Conservation (phyloP, 1,284 basidiomycete species). For the Neolentinus lepideus region DNA sequence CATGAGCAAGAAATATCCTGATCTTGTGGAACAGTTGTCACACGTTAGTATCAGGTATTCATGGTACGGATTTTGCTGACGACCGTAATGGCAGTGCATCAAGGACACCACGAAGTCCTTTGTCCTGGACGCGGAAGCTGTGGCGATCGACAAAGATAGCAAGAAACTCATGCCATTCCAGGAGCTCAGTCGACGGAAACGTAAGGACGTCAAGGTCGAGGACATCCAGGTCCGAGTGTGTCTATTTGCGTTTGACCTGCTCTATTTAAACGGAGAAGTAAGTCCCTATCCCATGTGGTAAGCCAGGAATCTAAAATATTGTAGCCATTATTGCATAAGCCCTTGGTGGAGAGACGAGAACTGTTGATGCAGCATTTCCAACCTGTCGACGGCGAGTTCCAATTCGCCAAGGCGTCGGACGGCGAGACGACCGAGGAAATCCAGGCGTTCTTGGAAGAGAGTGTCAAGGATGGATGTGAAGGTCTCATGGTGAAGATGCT, state of each 20-base stretch:
- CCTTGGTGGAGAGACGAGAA: slow-evolving; percentile 69
- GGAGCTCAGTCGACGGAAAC: slow-evolving; percentile 90
- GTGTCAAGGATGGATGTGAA: slow-evolving; percentile 97
- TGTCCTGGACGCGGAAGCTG: slow-evolving; percentile 94
- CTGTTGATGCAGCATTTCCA: slow-evolving; percentile 79
- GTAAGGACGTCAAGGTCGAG: slow-evolving; percentile 95
- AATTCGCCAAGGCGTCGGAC: slow-evolving; percentile 89
- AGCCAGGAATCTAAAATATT: too few species aligned
- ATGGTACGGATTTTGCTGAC: slow-evolving; percentile 1
- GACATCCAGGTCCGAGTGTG: slow-evolving; percentile 96
- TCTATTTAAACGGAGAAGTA: slow-evolving; percentile 93
- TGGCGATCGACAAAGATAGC: slow-evolving; percentile 86
- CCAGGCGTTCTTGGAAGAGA: slow-evolving; percentile 90
- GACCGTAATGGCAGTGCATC: slow-evolving; percentile 56
- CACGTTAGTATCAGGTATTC: slow-evolving; percentile 39
- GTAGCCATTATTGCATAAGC: slow-evolving; percentile 63
- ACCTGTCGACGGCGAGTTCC: slow-evolving; percentile 84
- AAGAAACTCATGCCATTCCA: slow-evolving; percentile 94
- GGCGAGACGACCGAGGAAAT: slow-evolving; percentile 91
- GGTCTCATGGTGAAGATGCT: slow-evolving; percentile 99
- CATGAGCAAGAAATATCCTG: slow-evolving; percentile 99
- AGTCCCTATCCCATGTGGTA: slow-evolving; percentile 14
- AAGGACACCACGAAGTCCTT: slow-evolving; percentile 80
- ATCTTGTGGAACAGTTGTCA: slow-evolving; percentile 90
- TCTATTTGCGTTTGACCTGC: slow-evolving; percentile 91